These are phyloP conservation scores for Calonectria henricotiae DNA, from an alignment of 2,329 filamentous ascomycete species.

Conservation along the genomic window DNA sequence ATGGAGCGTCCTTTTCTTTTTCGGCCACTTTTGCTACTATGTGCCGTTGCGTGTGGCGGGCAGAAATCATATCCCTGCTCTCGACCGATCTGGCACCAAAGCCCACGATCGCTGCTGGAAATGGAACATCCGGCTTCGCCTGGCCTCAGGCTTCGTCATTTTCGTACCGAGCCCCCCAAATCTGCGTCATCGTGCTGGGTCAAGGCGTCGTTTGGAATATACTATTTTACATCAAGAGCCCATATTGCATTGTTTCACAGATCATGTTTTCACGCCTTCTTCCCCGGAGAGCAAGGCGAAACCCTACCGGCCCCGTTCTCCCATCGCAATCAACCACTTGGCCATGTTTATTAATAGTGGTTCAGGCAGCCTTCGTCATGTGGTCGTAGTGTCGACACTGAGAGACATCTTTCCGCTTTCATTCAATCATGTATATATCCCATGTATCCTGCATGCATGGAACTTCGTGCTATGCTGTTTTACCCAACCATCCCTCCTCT, in stretches of 20 bases:
- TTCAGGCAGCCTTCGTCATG: conserved; percentile 13
- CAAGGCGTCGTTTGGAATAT: conserved; percentile 24
- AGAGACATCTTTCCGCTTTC: conserved; percentile 33
- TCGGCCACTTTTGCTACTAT: background rate
- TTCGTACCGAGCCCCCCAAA: conserved; percentile 14
- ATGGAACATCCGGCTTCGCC: conserved; percentile 15
- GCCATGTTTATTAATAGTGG: conserved; percentile 33
- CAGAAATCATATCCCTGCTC: conserved; percentile 7
- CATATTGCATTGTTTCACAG: conserved; percentile 36
- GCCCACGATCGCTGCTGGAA: conserved; percentile 21
- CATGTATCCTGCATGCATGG: conserved; percentile 18
- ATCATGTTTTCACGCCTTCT: conserved; percentile 9
- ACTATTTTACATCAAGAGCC: conserved; percentile 16
- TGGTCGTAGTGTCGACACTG: conserved; percentile 15
- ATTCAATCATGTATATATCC: conserved; percentile 20
- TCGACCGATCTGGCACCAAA: conserved; percentile 18
- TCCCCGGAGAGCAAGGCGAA: conserved; percentile 25
- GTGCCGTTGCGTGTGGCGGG: background rate
- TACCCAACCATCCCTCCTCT: conserved; percentile 7
- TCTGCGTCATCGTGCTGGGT: conserved; percentile 28
- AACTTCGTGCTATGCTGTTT: conserved; percentile 26
- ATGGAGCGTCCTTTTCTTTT: background rate
- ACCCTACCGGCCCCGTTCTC: conserved; percentile 20
- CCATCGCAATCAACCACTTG: conserved; percentile 27
- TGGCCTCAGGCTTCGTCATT: conserved; percentile 18